Evolutionary conservation across 2,329 filamentous ascomycete genomes (phyloP).

Genomic region (Colletotrichum cordylinicola): DNA sequence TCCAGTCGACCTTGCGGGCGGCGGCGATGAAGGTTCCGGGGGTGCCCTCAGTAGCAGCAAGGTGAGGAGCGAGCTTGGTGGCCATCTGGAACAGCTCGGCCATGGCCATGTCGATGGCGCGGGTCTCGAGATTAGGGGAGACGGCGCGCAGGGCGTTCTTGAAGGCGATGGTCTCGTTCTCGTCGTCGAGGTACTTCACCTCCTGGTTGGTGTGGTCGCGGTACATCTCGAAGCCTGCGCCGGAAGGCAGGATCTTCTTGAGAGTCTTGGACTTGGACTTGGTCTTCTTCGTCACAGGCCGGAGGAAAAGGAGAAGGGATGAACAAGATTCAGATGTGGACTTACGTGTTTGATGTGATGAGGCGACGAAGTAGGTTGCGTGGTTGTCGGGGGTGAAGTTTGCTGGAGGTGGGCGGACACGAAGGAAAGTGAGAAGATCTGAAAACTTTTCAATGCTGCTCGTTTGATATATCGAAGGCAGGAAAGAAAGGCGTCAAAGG

Average conservation of each 20-base stretch:
- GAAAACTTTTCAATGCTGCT: too few species aligned
- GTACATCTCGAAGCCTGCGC: not conserved
- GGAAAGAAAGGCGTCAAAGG: not conserved
- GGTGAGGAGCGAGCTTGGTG: not conserved
- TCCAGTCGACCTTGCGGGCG: not conserved
- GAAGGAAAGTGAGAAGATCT: not conserved
- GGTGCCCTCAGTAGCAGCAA: not conserved
- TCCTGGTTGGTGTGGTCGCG: not conserved
- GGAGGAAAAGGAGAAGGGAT: too few species aligned
- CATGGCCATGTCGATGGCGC: not conserved
- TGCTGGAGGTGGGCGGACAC: rapidly evolving
- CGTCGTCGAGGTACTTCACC: not conserved
- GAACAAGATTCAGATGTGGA: not conserved
- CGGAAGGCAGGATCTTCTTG: not conserved
- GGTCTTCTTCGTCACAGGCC: too few species aligned
- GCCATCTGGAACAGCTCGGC: not conserved
- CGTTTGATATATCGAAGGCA: too few species aligned
- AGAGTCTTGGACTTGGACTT: not conserved
- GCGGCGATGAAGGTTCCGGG: not conserved
- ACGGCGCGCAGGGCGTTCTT: not conserved
- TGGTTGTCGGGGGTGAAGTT: too few species aligned
- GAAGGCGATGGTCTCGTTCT: not conserved
- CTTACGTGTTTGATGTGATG: not conserved
- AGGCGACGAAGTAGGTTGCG: not conserved
- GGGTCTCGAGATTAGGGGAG: not conserved